A percentile compares a stretch with the other conserved stretches of the same genome.
Conservation (phyloP, 208 protist genomes). For the Acanthamoeba healyi region DNA sequence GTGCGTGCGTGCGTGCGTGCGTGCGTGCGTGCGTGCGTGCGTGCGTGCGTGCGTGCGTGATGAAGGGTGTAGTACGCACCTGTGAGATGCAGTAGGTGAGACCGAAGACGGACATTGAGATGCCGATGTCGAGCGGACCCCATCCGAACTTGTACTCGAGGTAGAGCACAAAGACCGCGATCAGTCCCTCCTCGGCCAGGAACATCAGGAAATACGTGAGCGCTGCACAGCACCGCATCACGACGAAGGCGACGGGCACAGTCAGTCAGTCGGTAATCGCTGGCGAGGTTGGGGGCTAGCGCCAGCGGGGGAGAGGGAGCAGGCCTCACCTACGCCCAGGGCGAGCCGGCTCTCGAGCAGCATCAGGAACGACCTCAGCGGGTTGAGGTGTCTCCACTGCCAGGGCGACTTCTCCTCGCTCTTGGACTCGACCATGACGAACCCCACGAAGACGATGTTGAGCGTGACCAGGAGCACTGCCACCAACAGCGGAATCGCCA, state of each 20-base stretch:
- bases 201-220: background rate
- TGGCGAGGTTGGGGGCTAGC: too few relatives aligned
- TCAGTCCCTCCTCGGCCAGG: conserved; percentile 9
- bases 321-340: background rate
- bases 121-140: background rate
- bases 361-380: background rate
- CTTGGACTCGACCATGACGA: conserved; percentile 56
- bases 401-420: background rate
- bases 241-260: background rate
- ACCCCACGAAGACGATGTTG: conserved; percentile 25
- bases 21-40: too few relatives aligned
- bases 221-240: background rate
- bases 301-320: background rate
- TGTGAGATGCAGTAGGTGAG: conserved; percentile 1
- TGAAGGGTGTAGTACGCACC: too few relatives aligned
- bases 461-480: background rate
- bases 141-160: conserved; percentile 7
- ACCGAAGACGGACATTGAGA: background rate
- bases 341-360: background rate
- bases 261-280: too few relatives aligned
- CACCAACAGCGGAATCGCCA: background rate
- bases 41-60: too few relatives aligned
- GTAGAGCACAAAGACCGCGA: conserved; percentile 33
- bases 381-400: conserved; percentile 7
- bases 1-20: too few relatives aligned